These are phyloP conservation scores for Naganishia vaughanmartiniae DNA, from an alignment of 768 basidiomycete genomes.

Conservation along the genomic window DNA sequence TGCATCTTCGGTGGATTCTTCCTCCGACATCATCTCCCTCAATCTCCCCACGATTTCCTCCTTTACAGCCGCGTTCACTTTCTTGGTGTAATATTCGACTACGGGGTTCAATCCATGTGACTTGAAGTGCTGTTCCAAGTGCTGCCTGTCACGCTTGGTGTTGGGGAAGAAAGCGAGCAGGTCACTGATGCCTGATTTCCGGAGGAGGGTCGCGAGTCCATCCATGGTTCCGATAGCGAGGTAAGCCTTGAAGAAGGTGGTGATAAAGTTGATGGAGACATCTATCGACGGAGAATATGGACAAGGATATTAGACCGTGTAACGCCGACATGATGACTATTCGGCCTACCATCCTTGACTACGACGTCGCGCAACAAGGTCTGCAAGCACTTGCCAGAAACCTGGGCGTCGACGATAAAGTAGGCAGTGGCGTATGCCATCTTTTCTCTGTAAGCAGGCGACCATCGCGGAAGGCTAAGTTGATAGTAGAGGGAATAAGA, in stretches of 20 bases:
- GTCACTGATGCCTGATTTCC: constrained; percentile 80
- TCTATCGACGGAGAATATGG: constrained; percentile 60
- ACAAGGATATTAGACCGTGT: not conserved
- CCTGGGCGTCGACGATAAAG: constrained; percentile 78
- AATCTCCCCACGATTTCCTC: constrained; percentile 70
- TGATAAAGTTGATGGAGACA: constrained; percentile 71
- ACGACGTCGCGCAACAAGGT: constrained; percentile 89
- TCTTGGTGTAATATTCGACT: constrained; percentile 92
- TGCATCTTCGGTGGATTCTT: constrained; percentile 69
- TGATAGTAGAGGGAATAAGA: not conserved
- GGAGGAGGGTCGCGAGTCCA: constrained; percentile 75
- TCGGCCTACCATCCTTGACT: constrained; percentile 78
- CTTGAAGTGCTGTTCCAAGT: constrained; percentile 83
- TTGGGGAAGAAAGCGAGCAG: constrained; percentile 75
- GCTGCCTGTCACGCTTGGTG: constrained; percentile 70
- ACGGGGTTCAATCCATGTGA: constrained; percentile 73
- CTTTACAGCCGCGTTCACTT: constrained; percentile 76
- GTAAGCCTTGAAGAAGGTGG: constrained; percentile 75
- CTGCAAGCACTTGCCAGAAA: constrained; percentile 71
- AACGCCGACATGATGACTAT: not conserved
- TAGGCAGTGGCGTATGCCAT: constrained; percentile 76
- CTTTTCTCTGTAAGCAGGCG: constrained; percentile 72
- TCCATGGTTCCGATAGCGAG: constrained; percentile 81
- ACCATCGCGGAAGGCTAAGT: constrained; percentile 62
- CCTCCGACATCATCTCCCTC: constrained; percentile 57